Evolutionary conservation across 2,329 filamentous ascomycete genomes (phyloP).

Genomic region (Aschersonia sp.): DNA sequence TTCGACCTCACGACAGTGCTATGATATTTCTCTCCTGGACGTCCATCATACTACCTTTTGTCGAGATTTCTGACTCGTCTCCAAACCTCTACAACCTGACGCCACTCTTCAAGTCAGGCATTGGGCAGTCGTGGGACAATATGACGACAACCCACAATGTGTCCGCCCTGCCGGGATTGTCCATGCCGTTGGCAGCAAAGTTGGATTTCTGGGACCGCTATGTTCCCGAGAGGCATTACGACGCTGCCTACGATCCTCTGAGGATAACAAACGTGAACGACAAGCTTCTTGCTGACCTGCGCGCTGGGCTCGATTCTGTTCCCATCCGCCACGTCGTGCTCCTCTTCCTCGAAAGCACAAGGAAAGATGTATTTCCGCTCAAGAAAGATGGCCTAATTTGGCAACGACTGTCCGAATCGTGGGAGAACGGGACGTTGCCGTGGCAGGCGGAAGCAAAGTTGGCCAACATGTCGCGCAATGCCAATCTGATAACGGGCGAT

Average conservation of each 20-base stretch:
- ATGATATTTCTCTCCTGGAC: conserved; percentile 22
- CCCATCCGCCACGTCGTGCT: conserved; percentile 26
- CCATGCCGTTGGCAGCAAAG: conserved; percentile 7
- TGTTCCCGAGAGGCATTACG: conserved; percentile 12
- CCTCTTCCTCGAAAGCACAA: conserved; percentile 29
- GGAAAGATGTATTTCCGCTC: conserved; percentile 29
- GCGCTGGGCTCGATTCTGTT: conserved; percentile 9
- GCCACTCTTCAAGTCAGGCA: conserved; percentile 8
- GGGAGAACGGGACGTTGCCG: conserved; percentile 17
- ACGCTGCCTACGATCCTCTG: conserved; percentile 20
- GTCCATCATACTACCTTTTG: conserved; percentile 15
- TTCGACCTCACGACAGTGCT: conserved; percentile 15
- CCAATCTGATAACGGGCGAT: conserved; percentile 19
- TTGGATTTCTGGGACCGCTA: conserved; percentile 17
- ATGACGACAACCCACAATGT: conserved; percentile 12
- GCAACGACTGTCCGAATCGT: conserved; percentile 17
- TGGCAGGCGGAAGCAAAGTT: conserved; percentile 14
- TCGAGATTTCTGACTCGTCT: conserved; percentile 15
- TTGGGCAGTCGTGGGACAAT: conserved; percentile 14
- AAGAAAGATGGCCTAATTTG: conserved; percentile 24
- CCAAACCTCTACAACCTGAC: conserved; percentile 11
- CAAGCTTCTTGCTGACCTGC: conserved; percentile 13
- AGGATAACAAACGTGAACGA: conserved; percentile 24
- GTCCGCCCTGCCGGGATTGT: conserved; percentile 12
- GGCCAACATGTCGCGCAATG: conserved; percentile 14